Evolutionary conservation across 23 red algal species (phyloP), one percentile per base, ranked within the genome.

Genomic region (Gracilaria vermiculophylla): DNA sequence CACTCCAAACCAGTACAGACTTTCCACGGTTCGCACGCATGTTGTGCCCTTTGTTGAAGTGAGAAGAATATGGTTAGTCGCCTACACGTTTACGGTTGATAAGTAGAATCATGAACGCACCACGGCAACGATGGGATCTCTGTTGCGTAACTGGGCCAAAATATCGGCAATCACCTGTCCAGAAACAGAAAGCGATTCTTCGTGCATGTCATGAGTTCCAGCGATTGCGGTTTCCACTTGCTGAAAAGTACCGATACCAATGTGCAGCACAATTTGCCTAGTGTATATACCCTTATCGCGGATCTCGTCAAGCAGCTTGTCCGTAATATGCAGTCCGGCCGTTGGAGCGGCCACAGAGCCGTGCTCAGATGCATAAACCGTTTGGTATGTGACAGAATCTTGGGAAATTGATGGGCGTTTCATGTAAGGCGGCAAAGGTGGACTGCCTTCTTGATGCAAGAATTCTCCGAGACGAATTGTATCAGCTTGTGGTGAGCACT

Each of bases 321-420:
- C 47, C 16, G 88, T 92, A 23, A 99, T 83, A 83, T 99, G 97
- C 29, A 99, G 81, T n/a, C 93, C 92, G 28, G 97, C 97, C 14
- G 97, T 99, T 9, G 97, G 97, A 47, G 93, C 97, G 17, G 97
- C 97, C 16, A 94, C 97, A 37, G 83, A 91, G 40, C 96, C 96
- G 61, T 76, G 85, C 34, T 69, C 42, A 0, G 27, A 71, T 48
- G 92, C 97, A 76, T 94, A 99, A 14, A 99, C 97, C 2, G 97
- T 99, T 81, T 99, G 92, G 66, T 95, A 99, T 2, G 54, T 64
- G 32, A 34, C 15, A 48, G 44, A 28, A 61, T 99, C 97, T 25
- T 16, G 77, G 14, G 66, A 19, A 31, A 52, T 73, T 19, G 82
- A 76, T n/a, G 23, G 33, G 29, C 97, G 66, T 21, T 80, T 69